Evolutionary conservation across 140 eudicot genomes (phyloP), one percentile per base, ranked within the genome.

Genomic region (Bidens hawaiensis): DNA sequence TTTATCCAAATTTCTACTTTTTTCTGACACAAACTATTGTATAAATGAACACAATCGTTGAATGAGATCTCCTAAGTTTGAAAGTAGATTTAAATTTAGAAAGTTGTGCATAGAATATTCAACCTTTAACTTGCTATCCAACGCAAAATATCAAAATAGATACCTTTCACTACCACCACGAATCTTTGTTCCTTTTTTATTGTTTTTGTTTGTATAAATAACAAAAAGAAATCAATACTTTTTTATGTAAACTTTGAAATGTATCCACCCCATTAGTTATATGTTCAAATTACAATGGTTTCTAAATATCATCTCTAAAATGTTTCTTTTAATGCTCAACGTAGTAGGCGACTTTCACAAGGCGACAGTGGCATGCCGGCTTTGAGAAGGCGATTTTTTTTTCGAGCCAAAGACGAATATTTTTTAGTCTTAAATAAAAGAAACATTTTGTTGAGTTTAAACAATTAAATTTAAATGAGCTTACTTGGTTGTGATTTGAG

Each of bases 41-140:
- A 4, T 51, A 51, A 51, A 23, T 0, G 18, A 52, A 4, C 4
- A 14, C n/a, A 25, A 52, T 52, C 59, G 9, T 24, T 54, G 60
- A 54, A 26, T 54, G 60, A 54, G 60, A 54, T 54, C 60, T 53
- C 36, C 11, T 7, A 54, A 26, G 40, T 54, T 54, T 54, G 60
- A 54, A 54, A 54, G 40, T 54, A n/a, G 60, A 54, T 54, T 14
- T 54, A 15, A 54, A 54, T 27, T 7, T 54, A 27, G 40, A 54
- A 25, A 27, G 17, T 6, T 26, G 38, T 26, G 5, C n/a, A 14
- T n/a, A 54, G 71, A 52, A 66, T 51, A 66, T 66, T 52, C 63
- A 52, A 66, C 18, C 18, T 15, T 41, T 52, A 19, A 66, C 62
- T 66, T 66, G 30, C 28, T 41, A 19, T 51, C 53, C 53, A 38